phyloP scores from a whole-genome alignment of 495 filamentous ascomycete genomes.

The Tuber aestivum region DNA sequence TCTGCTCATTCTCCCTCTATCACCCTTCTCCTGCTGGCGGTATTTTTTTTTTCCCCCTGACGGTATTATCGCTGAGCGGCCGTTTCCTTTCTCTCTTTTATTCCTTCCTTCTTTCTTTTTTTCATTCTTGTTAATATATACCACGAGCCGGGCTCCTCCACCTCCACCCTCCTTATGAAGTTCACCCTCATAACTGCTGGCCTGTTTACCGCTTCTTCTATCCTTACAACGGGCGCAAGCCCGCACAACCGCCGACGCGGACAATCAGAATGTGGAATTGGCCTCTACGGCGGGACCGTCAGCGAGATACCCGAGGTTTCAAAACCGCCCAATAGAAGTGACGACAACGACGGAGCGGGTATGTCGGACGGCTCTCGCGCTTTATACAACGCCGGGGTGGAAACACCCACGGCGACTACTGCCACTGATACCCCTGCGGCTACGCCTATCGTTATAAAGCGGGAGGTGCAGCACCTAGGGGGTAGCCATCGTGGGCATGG shows the following conservation, averaged over 20 bases:
- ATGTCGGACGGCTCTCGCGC: background rate
- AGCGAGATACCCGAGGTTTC: too few species aligned
- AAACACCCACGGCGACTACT: conserved; percentile 6
- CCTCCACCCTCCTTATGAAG: background rate
- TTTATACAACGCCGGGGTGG: background rate
- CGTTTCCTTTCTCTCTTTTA: background rate
- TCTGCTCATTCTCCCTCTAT: background rate
- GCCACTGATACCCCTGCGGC: conserved; percentile 2
- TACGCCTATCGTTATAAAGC: conserved; percentile 1
- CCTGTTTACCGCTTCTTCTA: background rate
- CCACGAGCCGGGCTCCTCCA: background rate
- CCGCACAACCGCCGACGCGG: background rate
- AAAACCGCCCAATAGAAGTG: too few species aligned
- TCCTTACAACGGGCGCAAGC: background rate
- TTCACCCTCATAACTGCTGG: background rate
- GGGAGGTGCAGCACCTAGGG: background rate
- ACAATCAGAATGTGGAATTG: conserved; percentile 19
- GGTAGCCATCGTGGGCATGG: background rate
- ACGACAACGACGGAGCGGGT: background rate
- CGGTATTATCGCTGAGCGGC: background rate
- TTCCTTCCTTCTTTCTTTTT: background rate
- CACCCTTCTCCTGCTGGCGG: background rate
- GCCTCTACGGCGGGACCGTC: conserved; percentile 25
- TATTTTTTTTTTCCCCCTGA: background rate
- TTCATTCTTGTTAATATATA: background rate